These are phyloP conservation scores for Colletotrichum lentis DNA, from an alignment of 2,329 filamentous ascomycete species.

Conservation along the genomic window DNA sequence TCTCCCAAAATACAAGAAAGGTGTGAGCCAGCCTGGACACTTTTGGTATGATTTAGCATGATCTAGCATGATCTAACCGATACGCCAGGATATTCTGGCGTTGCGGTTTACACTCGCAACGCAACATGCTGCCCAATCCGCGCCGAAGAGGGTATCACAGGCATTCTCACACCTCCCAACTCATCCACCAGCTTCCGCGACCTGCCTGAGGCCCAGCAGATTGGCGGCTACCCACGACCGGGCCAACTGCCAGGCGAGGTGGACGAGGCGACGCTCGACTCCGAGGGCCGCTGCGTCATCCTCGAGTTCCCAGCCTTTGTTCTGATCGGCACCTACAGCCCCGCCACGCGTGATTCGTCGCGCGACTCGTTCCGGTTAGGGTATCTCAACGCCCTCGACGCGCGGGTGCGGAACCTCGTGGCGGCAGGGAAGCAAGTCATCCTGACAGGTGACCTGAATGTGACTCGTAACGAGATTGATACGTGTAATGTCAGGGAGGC, in stretches of 20 bases:
- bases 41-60: neutral
- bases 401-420: slow-evolving; percentile 83
- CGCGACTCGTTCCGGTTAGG: slow-evolving; percentile 82
- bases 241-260: slow-evolving; percentile 70
- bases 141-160: slow-evolving; percentile 93
- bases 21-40: slow-evolving; percentile 51
- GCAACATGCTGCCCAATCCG: slow-evolving; percentile 83
- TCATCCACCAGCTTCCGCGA: slow-evolving; percentile 76
- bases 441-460: slow-evolving; percentile 88
- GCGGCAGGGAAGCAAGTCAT: slow-evolving; percentile 84
- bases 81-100: slow-evolving; percentile 86
- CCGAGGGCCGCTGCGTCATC: slow-evolving; percentile 89
- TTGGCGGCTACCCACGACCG: slow-evolving; percentile 84
- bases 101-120: slow-evolving; percentile 94
- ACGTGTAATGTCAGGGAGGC: slow-evolving; percentile 76
- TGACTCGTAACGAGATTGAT: slow-evolving; percentile 74
- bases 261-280: slow-evolving; percentile 79
- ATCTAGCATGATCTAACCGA: neutral
- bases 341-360: slow-evolving; percentile 85
- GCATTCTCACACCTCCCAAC: slow-evolving; percentile 77
- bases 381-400: slow-evolving; percentile 83
- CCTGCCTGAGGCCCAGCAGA: slow-evolving; percentile 75
- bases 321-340: slow-evolving; percentile 89
- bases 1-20: slow-evolving; percentile 92
- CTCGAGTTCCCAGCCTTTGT: slow-evolving; percentile 96